A percentile compares a stretch with the other conserved stretches of the same genome.
phyloP scores from a whole-genome alignment of 768 basidiomycete species.

The Suillus luteus region DNA sequence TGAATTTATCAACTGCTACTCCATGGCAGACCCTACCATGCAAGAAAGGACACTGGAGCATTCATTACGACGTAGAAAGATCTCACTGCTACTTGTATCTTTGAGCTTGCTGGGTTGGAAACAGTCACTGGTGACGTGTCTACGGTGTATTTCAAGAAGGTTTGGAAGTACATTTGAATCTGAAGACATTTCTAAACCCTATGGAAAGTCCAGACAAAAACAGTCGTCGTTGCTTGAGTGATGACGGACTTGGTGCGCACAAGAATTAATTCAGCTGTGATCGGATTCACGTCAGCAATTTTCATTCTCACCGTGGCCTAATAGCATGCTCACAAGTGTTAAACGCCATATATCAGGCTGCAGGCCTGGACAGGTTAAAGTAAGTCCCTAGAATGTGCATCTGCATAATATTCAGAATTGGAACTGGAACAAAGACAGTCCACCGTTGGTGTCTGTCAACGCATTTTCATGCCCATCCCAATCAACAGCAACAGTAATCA shows the following conservation, averaged over 20 bases:
- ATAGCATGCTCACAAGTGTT: neutral
- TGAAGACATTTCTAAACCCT: too few species aligned
- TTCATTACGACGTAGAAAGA: too few species aligned
- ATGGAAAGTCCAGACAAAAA: neutral
- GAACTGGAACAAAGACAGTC: neutral
- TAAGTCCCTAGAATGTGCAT: neutral
- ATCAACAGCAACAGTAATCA: slow-evolving; percentile 14
- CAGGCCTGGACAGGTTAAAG: neutral
- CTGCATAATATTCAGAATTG: neutral
- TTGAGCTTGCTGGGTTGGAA: too few species aligned
- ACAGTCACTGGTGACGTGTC: too few species aligned
- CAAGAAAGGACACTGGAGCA: too few species aligned
- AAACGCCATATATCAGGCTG: neutral
- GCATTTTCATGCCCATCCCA: slow-evolving; percentile 22
- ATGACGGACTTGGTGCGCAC: neutral
- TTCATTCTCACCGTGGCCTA: neutral
- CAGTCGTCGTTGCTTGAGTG: neutral
- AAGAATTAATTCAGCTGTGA: neutral
- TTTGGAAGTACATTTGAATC: too few species aligned
- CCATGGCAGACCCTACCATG: too few species aligned
- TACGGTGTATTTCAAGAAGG: too few species aligned
- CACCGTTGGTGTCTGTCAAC: neutral
- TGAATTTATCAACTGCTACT: too few species aligned
- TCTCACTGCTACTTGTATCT: too few species aligned
- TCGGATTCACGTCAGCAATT: neutral